These are phyloP conservation scores for Leccinum incarnatum DNA, from an alignment of 768 basidiomycete species.

Conservation along the genomic window DNA sequence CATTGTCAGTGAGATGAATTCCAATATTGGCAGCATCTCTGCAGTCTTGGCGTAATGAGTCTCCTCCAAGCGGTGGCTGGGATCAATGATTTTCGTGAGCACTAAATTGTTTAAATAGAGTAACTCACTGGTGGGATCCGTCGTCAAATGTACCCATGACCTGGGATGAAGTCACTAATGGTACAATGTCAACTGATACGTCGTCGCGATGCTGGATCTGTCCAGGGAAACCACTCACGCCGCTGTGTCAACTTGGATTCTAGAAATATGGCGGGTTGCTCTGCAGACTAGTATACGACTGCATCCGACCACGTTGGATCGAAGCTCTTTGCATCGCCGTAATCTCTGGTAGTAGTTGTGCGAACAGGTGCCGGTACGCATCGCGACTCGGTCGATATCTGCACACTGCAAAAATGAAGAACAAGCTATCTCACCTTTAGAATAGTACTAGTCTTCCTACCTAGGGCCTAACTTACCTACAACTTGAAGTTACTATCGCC, in stretches of 20 bases:
- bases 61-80: not conserved
- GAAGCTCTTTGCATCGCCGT: not conserved
- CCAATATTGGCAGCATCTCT: not conserved
- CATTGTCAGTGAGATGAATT: not conserved
- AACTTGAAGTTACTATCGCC: not conserved
- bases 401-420: no score
- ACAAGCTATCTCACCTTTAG: no score
- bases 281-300: not conserved
- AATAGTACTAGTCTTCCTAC: no score
- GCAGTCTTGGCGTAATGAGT: not conserved
- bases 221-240: constrained; percentile 6
- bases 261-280: not conserved
- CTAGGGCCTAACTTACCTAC: no score
- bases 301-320: not conserved
- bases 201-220: not conserved
- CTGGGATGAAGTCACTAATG: not conserved
- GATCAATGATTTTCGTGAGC: constrained; percentile 1
- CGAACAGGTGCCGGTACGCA: not conserved
- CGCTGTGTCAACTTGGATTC: not conserved
- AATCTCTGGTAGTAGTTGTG: not conserved
- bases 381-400: no score
- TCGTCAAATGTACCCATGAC: not conserved
- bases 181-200: not conserved
- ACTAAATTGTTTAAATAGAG: not conserved
- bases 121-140: not conserved